Evolutionary conservation across 768 basidiomycete species (phyloP), one percentile per base, ranked within the genome.

Genomic region (Rhodotorula taiwanensis): DNA sequence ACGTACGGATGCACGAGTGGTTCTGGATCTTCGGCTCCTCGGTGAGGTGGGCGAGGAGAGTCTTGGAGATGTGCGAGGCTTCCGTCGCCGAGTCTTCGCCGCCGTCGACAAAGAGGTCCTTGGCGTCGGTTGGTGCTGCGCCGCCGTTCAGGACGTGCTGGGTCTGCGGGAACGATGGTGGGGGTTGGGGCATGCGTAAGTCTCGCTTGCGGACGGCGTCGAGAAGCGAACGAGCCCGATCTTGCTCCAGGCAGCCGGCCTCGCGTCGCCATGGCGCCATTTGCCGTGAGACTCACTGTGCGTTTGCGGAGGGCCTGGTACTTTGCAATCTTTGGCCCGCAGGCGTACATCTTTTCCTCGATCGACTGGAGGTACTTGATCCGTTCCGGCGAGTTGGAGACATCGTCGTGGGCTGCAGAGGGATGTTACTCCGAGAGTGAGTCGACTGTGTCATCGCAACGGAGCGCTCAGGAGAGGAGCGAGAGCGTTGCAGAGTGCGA

Each of bases 21-120:
- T 75, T 75, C 47, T 64, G 62, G 47, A 75, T 74, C 58, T 54
- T 67, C 21, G 67, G 63, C 51, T 72, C 70, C 42, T 62, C 64
- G 3, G 68, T 58, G 3, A 60, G 2, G 0, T 67, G 60, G 20
- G 51, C 51, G n/a, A 52, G 51, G 34, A 52, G 34, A 2, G 70
- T 57, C 57, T 73, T 72, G 6, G 68, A 69, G 41, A 72, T 56
- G 18, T 72, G 62, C 34, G 58, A 48, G 44, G 43, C 65, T 5
- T 60, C 58, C 9, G 52, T 62, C 28, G 59, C 64, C 4, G 42
- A 63, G 28, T 74, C 70, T 60, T 67, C 74, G 5, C 66, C 72
- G 23, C 67, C 70, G 42, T 74, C 69, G 44, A 75, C 56, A 66
- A 75, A 73, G 14, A 71, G 53, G 52, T 69, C 66, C 63, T 72